Evolutionary conservation across 2,329 filamentous ascomycete genomes (phyloP).

Genomic region (Botrytis hyacinthi): DNA sequence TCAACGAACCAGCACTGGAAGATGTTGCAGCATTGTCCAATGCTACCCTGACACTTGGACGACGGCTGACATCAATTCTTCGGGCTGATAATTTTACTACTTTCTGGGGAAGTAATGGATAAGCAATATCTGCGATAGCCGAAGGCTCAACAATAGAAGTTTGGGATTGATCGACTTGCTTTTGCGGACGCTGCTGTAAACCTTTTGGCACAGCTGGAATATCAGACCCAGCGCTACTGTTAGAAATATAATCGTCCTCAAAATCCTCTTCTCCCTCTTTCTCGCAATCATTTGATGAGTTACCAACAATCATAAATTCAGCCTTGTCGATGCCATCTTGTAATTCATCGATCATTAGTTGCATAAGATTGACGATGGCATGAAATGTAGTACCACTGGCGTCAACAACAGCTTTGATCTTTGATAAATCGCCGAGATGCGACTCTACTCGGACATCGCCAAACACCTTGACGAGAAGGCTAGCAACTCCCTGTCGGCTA

Average conservation of each 20-base stretch:
- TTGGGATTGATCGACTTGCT: not conserved
- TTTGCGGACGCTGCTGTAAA: not conserved
- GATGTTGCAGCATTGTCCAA: not conserved
- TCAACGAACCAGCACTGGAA: not conserved
- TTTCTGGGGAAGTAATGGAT: too few species aligned
- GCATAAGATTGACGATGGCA: not conserved
- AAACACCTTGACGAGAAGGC: not conserved
- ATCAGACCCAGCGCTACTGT: not conserved
- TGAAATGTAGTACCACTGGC: too few species aligned
- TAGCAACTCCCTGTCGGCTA: not conserved
- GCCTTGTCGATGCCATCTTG: not conserved
- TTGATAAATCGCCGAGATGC: not conserved
- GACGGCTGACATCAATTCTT: not conserved
- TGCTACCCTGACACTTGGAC: not conserved
- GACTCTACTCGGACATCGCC: too few species aligned
- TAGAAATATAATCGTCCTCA: not conserved
- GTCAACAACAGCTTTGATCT: not conserved
- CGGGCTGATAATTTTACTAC: not conserved
- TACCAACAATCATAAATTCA: not conserved
- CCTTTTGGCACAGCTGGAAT: not conserved
- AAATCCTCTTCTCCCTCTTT: not conserved
- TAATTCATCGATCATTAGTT: not conserved
- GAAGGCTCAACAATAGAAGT: too few species aligned
- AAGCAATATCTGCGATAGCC: not conserved
- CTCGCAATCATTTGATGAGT: not conserved